Percentiles rank a stretch among this genome's conserved stretches.
Conservation (phyloP, 1,139 yeast species). For the Magnusiomyces sp. region DNA sequence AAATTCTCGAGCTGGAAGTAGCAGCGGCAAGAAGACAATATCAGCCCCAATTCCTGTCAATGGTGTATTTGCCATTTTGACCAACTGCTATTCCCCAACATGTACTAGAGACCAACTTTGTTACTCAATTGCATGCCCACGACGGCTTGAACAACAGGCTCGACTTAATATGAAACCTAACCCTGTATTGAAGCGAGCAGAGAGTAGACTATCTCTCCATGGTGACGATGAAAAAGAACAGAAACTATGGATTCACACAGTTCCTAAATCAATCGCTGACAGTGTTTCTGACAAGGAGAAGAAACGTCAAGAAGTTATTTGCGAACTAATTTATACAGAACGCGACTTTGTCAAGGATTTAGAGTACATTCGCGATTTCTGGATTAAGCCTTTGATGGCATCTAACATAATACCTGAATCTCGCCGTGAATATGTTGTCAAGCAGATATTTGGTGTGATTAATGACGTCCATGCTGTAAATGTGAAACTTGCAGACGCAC, state of each 20-base stretch:
- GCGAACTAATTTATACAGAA: constrained; percentile 89
- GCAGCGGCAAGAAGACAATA: constrained; percentile 11
- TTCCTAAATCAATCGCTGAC: constrained; percentile 71
- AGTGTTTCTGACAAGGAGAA: constrained; percentile 76
- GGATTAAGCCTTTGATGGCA: constrained; percentile 83
- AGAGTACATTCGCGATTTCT: constrained; percentile 87
- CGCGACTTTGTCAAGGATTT: constrained; percentile 91
- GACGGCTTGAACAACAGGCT: constrained; percentile 93
- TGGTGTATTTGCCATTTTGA: constrained; percentile 86
- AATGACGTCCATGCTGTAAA: constrained; percentile 81
- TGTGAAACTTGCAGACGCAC: constrained; percentile 76
- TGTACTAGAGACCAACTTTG: constrained; percentile 84
- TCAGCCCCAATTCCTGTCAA: constrained; percentile 42
- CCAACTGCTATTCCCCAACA: constrained; percentile 95
- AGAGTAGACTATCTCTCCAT: constrained; percentile 66
- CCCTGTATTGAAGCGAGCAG: constrained; percentile 79
- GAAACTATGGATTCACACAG: constrained; percentile 91
- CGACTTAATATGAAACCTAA: constrained; percentile 81
- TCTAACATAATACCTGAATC: constrained; percentile 81
- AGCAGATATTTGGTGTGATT: constrained; percentile 87
- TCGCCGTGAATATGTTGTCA: constrained; percentile 82
- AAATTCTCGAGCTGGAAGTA: neutral
- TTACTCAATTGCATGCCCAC: constrained; percentile 95
- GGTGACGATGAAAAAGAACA: constrained; percentile 74
- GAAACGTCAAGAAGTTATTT: constrained; percentile 90